Evolutionary conservation across 495 filamentous ascomycete species (phyloP).

Genomic region (Talaromyces nanjingensis): DNA sequence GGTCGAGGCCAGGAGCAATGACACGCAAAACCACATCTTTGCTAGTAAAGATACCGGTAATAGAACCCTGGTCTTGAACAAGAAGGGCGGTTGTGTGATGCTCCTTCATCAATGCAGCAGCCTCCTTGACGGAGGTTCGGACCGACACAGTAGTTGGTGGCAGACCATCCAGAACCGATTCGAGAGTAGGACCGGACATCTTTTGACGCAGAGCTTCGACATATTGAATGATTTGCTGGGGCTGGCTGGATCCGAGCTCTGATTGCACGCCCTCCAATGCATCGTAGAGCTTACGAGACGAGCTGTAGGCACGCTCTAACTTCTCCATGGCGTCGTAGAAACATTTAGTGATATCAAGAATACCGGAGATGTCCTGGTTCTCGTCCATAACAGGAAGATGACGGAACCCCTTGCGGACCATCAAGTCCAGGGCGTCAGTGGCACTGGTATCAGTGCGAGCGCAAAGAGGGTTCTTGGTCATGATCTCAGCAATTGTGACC

Average conservation of each 20-base stretch:
- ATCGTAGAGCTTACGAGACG: conserved; percentile 93
- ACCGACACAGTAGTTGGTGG: conserved; percentile 93
- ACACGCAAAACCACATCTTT: conserved; percentile 98
- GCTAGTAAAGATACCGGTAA: conserved; percentile 98
- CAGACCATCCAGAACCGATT: conserved; percentile 85
- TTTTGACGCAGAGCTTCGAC: conserved; percentile 90
- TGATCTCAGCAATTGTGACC: conserved; percentile 94
- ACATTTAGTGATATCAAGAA: conserved; percentile 98
- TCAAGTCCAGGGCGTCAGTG: conserved; percentile 92
- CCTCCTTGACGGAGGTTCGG: conserved; percentile 91
- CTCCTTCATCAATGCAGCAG: conserved; percentile 92
- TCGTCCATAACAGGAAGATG: conserved; percentile 99
- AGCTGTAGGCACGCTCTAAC: conserved; percentile 91
- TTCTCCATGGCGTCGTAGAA: conserved; percentile 99
- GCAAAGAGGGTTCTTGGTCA: conserved; percentile 99
- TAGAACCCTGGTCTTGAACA: conserved; percentile 93
- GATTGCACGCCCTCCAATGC: conserved; percentile 98
- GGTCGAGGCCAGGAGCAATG: conserved; percentile 93
- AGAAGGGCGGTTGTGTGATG: conserved; percentile 95
- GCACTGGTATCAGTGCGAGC: conserved; percentile 96
- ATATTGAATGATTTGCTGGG: conserved; percentile 97
- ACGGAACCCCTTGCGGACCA: conserved; percentile 96
- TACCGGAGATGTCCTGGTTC: conserved; percentile 97
- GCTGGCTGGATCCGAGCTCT: conserved; percentile 90
- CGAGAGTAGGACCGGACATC: conserved; percentile 96